Evolutionary conservation across 140 eudicot species (phyloP), one percentile per base, ranked within the genome.

Genomic region (Bidens hawaiensis): DNA sequence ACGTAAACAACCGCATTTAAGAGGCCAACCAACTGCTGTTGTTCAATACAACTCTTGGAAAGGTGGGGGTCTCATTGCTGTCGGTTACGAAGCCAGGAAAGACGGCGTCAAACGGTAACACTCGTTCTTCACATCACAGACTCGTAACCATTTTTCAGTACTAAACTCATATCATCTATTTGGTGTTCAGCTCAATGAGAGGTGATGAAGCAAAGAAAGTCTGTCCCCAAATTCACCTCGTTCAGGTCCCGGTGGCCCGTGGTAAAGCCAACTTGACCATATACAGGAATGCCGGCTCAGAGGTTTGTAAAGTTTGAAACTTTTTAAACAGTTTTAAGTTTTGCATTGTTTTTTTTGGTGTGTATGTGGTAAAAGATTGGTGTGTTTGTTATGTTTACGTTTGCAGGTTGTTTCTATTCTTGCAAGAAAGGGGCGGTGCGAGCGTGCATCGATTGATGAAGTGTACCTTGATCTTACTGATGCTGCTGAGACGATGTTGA

Each of bases 381-480:
- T 58, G 45, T 59, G 51, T 13, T 36, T 54, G 19, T 16, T 24
- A n/a, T 34, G 5, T 70, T 48, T n/a, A 46, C 26, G 58, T 14
- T 45, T 78, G 65, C 75, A 93, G 99, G 99, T 93, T 28, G 95
- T 93, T 70, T 77, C 95, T 21, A 82, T 93, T 59, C 99, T 93
- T 74, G 67, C 96, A 27, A 75, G 81, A 54, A 93, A 78, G 60
- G 99, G 99, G 67, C 81, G 95, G 60, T 88, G 99, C 38, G 99
- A 93, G 75, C 89, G 99, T 36, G 99, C 99, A 38, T 93, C 99
- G 16, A 93, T 93, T 52, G 99, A 93, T 81, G 99, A 93, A 77
- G 99, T 93, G 59, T 93, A 93, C 71, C 87, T 93, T 60, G 96
- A 93, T 58, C 89, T 93, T 7, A 87, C 99, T 51, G 95, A 87